Evolutionary conservation across 1,284 basidiomycete genomes (phyloP).

Genomic region (Macrocystidia cucumis): DNA sequence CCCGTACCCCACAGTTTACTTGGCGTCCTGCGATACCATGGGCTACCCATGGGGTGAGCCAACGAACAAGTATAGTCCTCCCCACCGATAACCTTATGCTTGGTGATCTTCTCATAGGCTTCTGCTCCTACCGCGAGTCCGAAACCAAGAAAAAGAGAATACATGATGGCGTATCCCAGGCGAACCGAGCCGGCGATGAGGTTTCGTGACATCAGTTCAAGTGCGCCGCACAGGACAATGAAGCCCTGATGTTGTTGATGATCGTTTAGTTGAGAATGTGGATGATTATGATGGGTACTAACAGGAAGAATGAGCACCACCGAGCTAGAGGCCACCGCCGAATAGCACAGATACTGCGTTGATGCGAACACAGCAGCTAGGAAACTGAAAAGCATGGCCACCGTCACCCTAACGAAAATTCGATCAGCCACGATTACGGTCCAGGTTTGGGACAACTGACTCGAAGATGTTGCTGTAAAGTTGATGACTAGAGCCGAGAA

Average conservation of each 20-base stretch:
- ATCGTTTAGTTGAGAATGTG: neutral
- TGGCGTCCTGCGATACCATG: too few species aligned
- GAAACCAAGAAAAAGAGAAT: slow-evolving; percentile 77
- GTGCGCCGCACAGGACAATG: slow-evolving; percentile 73
- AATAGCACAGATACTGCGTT: slow-evolving; percentile 76
- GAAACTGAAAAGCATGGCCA: slow-evolving; percentile 78
- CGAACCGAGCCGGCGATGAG: slow-evolving; percentile 84
- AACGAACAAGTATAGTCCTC: too few species aligned
- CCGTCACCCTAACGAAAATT: slow-evolving; percentile 53
- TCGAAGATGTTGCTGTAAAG: slow-evolving; percentile 86
- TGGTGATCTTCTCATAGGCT: slow-evolving; percentile 53
- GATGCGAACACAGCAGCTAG: slow-evolving; percentile 71
- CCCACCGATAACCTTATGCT: too few species aligned
- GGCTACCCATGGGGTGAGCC: too few species aligned
- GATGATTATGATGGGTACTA: slow-evolving; percentile 16
- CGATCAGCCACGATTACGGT: neutral
- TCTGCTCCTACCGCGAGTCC: slow-evolving; percentile 77
- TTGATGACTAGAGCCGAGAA: slow-evolving; percentile 71
- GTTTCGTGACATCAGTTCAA: slow-evolving; percentile 76
- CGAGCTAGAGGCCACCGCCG: slow-evolving; percentile 77
- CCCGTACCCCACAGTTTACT: too few species aligned
- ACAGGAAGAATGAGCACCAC: slow-evolving; percentile 86
- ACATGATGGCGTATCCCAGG: slow-evolving; percentile 77
- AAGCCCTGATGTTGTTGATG: slow-evolving; percentile 43
- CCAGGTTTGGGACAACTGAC: slow-evolving; percentile 28